Percentiles rank a stretch among this genome's conserved stretches.
These are phyloP conservation scores for Ogataea nitratoaversa DNA, from an alignment of 805 yeast genomes.

Conservation along the genomic window DNA sequence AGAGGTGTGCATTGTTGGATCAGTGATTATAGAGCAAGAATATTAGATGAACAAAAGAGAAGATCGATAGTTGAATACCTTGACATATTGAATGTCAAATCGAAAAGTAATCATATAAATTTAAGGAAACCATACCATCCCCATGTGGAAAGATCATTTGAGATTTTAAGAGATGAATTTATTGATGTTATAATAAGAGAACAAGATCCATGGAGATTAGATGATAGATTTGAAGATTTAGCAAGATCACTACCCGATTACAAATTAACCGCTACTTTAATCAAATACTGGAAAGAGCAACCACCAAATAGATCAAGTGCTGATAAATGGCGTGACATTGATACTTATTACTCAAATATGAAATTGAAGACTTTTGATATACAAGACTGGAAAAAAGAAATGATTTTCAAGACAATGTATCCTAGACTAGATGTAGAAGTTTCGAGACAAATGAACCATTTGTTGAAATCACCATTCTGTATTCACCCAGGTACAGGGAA, in stretches of 20 bases:
- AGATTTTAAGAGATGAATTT: constrained; percentile 60
- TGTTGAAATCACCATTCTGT: constrained; percentile 94
- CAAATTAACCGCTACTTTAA: constrained; percentile 47
- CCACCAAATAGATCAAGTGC: constrained; percentile 51
- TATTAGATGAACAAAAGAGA: constrained; percentile 67
- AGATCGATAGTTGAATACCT: constrained; percentile 79
- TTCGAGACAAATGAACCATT: constrained; percentile 82
- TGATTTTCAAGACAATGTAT: constrained; percentile 74
- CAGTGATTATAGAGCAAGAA: constrained; percentile 78
- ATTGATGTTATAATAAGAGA: constrained; percentile 63
- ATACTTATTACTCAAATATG: constrained; percentile 40
- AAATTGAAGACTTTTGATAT: constrained; percentile 37
- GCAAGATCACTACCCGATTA: constrained; percentile 62
- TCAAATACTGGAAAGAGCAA: constrained; percentile 53
- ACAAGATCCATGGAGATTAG: constrained; percentile 82
- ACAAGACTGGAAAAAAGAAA: constrained; percentile 72
- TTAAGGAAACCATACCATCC: constrained; percentile 87
- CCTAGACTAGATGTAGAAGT: constrained; percentile 94
- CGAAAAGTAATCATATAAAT: constrained; percentile 40
- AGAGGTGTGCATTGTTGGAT: constrained; percentile 99
- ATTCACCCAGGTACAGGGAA: constrained; percentile 95
- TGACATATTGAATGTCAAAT: constrained; percentile 60
- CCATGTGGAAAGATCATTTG: constrained; percentile 70
- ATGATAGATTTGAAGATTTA: constrained; percentile 51
- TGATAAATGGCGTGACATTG: constrained; percentile 79